Evolutionary conservation across 2,329 filamentous ascomycete genomes (phyloP).

Genomic region (Fusarium veterinarium): DNA sequence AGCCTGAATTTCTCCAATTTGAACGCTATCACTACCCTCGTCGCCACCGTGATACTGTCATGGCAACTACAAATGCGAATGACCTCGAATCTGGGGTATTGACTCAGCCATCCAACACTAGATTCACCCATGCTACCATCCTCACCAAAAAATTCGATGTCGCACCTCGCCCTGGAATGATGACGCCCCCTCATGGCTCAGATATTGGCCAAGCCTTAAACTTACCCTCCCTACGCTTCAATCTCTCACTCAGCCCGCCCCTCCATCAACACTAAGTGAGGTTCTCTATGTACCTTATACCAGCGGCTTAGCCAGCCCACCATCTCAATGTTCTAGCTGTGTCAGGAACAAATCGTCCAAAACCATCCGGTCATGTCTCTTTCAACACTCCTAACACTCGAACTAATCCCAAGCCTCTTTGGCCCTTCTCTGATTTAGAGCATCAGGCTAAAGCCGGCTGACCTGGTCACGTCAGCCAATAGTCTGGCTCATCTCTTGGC

Average conservation of each 20-base stretch:
- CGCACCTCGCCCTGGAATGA: slow-evolving; percentile 18
- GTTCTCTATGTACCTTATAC: slow-evolving; percentile 21
- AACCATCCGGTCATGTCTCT: slow-evolving; percentile 8
- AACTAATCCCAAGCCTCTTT: slow-evolving; percentile 11
- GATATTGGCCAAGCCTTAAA: slow-evolving; percentile 18
- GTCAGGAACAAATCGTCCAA: slow-evolving; percentile 18
- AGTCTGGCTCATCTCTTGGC: not conserved
- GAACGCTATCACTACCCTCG: not conserved
- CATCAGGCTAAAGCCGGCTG: slow-evolving; percentile 23
- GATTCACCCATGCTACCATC: not conserved
- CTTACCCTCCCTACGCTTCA: slow-evolving; percentile 18
- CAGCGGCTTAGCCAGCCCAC: slow-evolving; percentile 18
- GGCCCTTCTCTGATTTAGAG: slow-evolving; percentile 2
- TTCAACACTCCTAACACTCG: not conserved
- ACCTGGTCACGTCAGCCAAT: slow-evolving; percentile 38
- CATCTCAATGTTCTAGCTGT: slow-evolving; percentile 18
- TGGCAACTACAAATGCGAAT: not conserved
- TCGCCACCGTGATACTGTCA: not conserved
- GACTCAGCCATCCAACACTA: not conserved
- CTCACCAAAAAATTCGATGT: not conserved
- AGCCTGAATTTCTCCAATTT: not conserved
- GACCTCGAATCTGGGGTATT: slow-evolving; percentile 3
- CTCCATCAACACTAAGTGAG: slow-evolving; percentile 10
- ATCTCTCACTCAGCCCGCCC: slow-evolving; percentile 9
- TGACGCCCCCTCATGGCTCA: not conserved